These are phyloP conservation scores for Aphanoascus verrucosus DNA, from an alignment of 2,329 filamentous ascomycete genomes.

Conservation along the genomic window DNA sequence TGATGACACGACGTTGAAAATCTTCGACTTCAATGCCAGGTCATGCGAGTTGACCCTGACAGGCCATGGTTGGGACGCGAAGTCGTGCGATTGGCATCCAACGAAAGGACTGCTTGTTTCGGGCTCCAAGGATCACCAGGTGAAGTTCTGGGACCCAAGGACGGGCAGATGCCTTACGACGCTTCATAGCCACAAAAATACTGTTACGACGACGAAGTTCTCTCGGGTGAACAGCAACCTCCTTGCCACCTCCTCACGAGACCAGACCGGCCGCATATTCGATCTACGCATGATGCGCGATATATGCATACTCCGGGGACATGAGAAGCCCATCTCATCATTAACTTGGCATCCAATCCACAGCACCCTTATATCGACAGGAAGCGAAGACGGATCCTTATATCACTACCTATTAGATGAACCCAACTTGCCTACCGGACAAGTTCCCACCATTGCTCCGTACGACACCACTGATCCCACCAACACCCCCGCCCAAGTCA, in stretches of 20 bases:
- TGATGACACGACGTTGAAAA: slow-evolving; percentile 85
- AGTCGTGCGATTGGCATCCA: slow-evolving; percentile 95
- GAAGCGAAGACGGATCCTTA: slow-evolving; percentile 78
- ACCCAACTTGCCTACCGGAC: slow-evolving; percentile 69
- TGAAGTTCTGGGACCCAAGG: slow-evolving; percentile 97
- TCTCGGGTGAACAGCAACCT: slow-evolving; percentile 75
- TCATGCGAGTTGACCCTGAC: slow-evolving; percentile 71
- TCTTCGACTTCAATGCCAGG: slow-evolving; percentile 88
- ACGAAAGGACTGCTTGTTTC: slow-evolving; percentile 89
- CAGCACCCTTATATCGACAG: slow-evolving; percentile 76
- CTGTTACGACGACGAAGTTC: slow-evolving; percentile 84
- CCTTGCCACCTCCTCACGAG: slow-evolving; percentile 82
- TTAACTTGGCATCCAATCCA: slow-evolving; percentile 91
- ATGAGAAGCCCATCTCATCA: slow-evolving; percentile 92
- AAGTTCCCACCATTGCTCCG: slow-evolving; percentile 61
- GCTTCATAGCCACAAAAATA: slow-evolving; percentile 93
- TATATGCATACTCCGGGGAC: slow-evolving; percentile 81
- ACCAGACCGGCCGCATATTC: slow-evolving; percentile 86
- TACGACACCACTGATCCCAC: slow-evolving; percentile 75
- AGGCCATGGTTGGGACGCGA: slow-evolving; percentile 97
- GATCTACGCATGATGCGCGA: slow-evolving; percentile 98
- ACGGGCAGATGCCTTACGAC: slow-evolving; percentile 83
- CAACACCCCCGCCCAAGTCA: slow-evolving; percentile 74
- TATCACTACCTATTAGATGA: slow-evolving; percentile 95
- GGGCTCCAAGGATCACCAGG: slow-evolving; percentile 91